Conservation (phyloP, 2,329 filamentous ascomycete genomes). For the Fusarium luffae region DNA sequence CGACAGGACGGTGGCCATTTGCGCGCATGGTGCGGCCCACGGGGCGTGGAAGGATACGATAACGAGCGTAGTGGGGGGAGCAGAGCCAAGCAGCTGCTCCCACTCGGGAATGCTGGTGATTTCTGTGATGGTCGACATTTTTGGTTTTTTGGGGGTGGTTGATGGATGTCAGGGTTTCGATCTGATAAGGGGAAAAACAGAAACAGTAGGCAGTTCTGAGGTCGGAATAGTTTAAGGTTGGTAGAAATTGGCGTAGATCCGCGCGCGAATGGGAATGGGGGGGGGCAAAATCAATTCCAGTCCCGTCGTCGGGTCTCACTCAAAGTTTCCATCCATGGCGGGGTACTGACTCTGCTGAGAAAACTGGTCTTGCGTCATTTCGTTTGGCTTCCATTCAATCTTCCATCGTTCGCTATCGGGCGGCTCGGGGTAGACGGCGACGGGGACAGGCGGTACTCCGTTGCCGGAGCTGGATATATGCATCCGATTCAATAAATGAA, state of each 20-base stretch:
- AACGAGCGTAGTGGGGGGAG: slow-evolving; percentile 77
- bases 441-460: slow-evolving; percentile 9
- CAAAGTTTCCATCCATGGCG: slow-evolving; percentile 40
- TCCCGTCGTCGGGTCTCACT: not conserved
- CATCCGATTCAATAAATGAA: slow-evolving; percentile 10
- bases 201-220: slow-evolving; percentile 10
- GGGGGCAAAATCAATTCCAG: slow-evolving; percentile 24
- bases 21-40: slow-evolving; percentile 95
- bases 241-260: slow-evolving; percentile 18
- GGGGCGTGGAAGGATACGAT: slow-evolving; percentile 95
- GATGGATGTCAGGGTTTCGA: slow-evolving; percentile 20
- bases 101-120: slow-evolving; percentile 81
- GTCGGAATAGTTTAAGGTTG: slow-evolving; percentile 14
- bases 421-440: slow-evolving; percentile 10
- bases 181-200: slow-evolving; percentile 33
- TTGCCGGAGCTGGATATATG: slow-evolving; percentile 24
- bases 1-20: slow-evolving; percentile 89
- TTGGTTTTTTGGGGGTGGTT: slow-evolving; percentile 50
- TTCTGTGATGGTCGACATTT: slow-evolving; percentile 78
- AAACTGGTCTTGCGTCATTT: slow-evolving; percentile 46
- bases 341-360: slow-evolving; percentile 30
- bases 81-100: slow-evolving; percentile 71
- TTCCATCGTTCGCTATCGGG: slow-evolving; percentile 3
- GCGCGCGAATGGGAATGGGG: not conserved
- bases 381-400: slow-evolving; percentile 23